Base-by-base conservation (phyloP, 169 alveolate genomes). In the Prorocentrum cordatum region DNA sequence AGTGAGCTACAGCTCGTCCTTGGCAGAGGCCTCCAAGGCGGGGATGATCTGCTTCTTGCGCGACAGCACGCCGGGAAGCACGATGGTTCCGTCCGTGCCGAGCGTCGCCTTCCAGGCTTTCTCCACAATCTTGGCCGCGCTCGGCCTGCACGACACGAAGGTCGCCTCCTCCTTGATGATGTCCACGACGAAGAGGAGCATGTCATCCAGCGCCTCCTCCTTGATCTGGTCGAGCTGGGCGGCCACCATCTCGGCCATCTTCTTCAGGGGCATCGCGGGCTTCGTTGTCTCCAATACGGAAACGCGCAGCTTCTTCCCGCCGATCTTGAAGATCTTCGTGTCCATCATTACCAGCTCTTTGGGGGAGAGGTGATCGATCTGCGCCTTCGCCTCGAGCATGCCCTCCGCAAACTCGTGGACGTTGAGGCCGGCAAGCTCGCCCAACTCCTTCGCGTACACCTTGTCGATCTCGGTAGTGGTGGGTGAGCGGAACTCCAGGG, bases 401-500 rank as follows among this genome's bases (percentile, higher is more conserved):
- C 62, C 29, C 27, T 82, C 91, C 2, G 91, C 91, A 31, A 62
- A 64, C 27, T 82, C 80, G 54, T 82, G 91, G 29, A 82, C 91
- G 14, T 82, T 80, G 10, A 82, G 80, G 24, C 91, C 91, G 61
- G 39, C 9, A 26, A 33, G 31, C 24, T 32, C 38, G 20, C n/a
- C 42, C 18, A 62, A 9, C 72, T 22, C 39, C 38, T 22, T 29
- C 26, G 71, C 26, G 1, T 22, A 2, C 54, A 12, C 36, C 12
- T 64, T 62, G 68, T 82, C 91, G 5, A 24, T 24, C 58, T 82
- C 80, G 0, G 91, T 82, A 38, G 91, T 82, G 68, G 91, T 82
- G 38, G 91, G 91, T 24, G 91, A 82, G 14, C 91, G 91, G 33
- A 82, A 82, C 80, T 82, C 91, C 91, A 82, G 20, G 39, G 91